Base-by-base conservation (phyloP, 208 protist genomes). In the Trypanosoma platydactyli region DNA sequence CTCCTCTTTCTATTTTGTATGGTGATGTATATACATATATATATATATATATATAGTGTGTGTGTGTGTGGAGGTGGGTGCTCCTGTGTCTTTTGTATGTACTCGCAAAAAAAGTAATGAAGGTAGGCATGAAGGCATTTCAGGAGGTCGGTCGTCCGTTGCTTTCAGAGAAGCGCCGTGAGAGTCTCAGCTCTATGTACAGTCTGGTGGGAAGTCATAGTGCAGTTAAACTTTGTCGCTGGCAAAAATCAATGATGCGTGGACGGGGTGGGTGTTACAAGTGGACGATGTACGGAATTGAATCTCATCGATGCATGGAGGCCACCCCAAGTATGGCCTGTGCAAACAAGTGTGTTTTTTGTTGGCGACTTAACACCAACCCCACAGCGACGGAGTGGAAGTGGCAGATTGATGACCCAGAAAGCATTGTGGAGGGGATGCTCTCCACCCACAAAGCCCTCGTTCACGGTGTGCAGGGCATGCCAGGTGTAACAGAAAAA, bases 201-300 rank as follows among this genome's bases (percentile, higher is more conserved):
- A 83, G 77, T 20, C 73, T 98, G 1, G 89, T 98, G 6, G 97
- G 97, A 12, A 92, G 83, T 15, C 97, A 99, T 81, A 97, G 88
- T 49, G 98, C 97, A 3, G 96, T 98, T 42, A 98, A 99, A 79
- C 76, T 99, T 42, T 99, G 97, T 74, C 80, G 98, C 15, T 99
- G 97, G 97, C 98, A 98, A 48, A 98, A 99, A 81, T 94, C 94
- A 25, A 98, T 98, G 94, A 83, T 99, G 75, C 89, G 97, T 9
- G 97, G 96, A 11, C 67, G 97, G 6, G 97, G 97, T 38, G 96
- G 97, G 1, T 98, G 97, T 78, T 99, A 99, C 84, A 99, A 99
- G 77, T 97, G 98, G 86, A 98, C 95, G 6, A 98, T 98, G 86
- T 98, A 99, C 76, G 97, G 97, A 62, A 98, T 99, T 67, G 60